A percentile compares a stretch with the other conserved stretches of the same genome.
Evolutionary conservation across 2,329 filamentous ascomycete species (phyloP).

Genomic region (Penicillium brevicompactum): DNA sequence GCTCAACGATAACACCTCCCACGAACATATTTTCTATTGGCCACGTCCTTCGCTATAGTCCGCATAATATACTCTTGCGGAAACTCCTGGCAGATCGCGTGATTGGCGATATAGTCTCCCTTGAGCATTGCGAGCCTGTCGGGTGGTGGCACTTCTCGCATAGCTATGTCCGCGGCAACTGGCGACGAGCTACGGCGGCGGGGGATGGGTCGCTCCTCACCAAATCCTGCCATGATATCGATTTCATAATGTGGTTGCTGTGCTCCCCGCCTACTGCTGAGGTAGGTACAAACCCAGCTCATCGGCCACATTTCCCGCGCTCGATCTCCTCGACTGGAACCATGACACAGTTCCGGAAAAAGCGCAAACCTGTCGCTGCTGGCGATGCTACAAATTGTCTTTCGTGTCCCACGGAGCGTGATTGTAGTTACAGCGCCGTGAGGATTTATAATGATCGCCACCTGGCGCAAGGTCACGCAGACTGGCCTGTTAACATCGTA

Average conservation of each 20-base stretch:
- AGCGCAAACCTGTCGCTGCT: constrained; percentile 74
- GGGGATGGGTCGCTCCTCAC: constrained; percentile 80
- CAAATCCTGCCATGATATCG: constrained; percentile 95
- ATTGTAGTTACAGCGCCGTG: constrained; percentile 83
- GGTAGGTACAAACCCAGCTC: constrained; percentile 27
- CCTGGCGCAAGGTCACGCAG: constrained; percentile 66
- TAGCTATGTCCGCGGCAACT: constrained; percentile 89
- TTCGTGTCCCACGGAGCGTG: constrained; percentile 70
- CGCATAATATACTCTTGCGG: constrained; percentile 84
- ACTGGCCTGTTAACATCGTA: constrained; percentile 89
- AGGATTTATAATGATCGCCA: constrained; percentile 75
- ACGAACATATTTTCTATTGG: constrained; percentile 79
- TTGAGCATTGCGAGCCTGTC: constrained; percentile 91
- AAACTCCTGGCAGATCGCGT: constrained; percentile 72
- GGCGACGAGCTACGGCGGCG: constrained; percentile 75
- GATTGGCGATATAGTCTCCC: constrained; percentile 81
- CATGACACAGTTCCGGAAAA: constrained; percentile 74
- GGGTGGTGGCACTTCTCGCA: constrained; percentile 97
- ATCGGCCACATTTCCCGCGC: constrained; percentile 69
- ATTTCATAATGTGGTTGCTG: constrained; percentile 87
- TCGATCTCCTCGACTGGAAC: constrained; percentile 75
- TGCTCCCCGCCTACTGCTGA: constrained; percentile 64
- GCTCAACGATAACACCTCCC: constrained; percentile 18
- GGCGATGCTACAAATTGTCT: constrained; percentile 84
- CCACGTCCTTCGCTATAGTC: constrained; percentile 90